Evolutionary conservation across 495 filamentous ascomycete species (phyloP).

Genomic region (Lasiosphaeria ovina): DNA sequence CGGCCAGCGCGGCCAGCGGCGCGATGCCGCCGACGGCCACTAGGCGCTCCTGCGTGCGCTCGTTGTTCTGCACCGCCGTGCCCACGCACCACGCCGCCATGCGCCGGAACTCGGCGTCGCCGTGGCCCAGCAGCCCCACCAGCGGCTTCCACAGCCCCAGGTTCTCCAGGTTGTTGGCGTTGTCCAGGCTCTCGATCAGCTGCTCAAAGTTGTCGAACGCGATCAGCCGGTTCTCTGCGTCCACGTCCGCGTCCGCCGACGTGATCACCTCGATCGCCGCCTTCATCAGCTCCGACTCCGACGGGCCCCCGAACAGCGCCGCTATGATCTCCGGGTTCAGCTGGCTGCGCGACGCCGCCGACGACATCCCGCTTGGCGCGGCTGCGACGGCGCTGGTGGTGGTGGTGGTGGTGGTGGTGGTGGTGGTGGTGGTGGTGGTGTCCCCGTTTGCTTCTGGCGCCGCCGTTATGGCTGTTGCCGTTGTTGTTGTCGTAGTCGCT

Average conservation of each 20-base stretch:
- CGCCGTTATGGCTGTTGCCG: constrained; percentile 22
- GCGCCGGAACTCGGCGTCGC: constrained; percentile 67
- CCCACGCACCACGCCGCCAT: constrained; percentile 92
- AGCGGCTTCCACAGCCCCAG: constrained; percentile 80
- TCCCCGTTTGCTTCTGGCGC: constrained; percentile 37
- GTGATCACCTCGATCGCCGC: constrained; percentile 72
- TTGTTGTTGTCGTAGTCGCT: constrained; percentile 26
- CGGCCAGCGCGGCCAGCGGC: constrained; percentile 62
- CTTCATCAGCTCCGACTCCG: constrained; percentile 87
- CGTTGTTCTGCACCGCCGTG: constrained; percentile 95
- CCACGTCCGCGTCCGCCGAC: constrained; percentile 54
- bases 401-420: constrained; percentile 33
- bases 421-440: constrained; percentile 6
- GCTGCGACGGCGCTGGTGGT: constrained; percentile 25
- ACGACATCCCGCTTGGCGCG: background rate
- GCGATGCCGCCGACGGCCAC: constrained; percentile 69
- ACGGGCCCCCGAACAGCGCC: constrained; percentile 71
- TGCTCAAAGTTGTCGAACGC: constrained; percentile 98
- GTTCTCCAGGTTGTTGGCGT: constrained; percentile 84
- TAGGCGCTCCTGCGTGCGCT: constrained; percentile 73
- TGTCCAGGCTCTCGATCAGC: constrained; percentile 87
- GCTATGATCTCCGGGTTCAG: constrained; percentile 67
- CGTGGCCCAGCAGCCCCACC: constrained; percentile 60
- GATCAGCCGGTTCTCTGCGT: constrained; percentile 71
- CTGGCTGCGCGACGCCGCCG: constrained; percentile 30